Conservation (phyloP, 305 asterid genomes). For the Solanum hybrid region DNA sequence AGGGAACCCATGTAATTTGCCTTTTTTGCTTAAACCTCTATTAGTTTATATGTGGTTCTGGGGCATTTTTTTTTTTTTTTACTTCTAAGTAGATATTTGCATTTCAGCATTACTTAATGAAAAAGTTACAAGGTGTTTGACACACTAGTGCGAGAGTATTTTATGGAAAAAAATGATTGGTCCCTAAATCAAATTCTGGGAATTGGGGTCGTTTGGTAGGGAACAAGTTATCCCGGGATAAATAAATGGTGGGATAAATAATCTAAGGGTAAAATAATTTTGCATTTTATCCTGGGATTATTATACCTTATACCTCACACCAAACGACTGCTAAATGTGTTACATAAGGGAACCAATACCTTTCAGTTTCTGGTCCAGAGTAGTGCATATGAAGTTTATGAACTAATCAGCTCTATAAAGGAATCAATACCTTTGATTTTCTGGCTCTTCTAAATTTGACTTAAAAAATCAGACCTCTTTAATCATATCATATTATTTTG, state of each 20-base stretch:
- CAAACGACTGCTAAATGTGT: neutral
- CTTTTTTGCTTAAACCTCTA: neutral
- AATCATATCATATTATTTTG: neutral
- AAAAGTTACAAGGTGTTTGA: neutral
- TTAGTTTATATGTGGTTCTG: neutral
- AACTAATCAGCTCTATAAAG: neutral
- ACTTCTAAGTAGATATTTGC: neutral
- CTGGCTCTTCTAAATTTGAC: neutral
- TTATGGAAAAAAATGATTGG: neutral
- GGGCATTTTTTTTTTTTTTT: neutral
- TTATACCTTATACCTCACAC: neutral
- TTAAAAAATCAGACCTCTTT: neutral
- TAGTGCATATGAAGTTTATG: neutral
- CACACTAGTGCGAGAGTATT: neutral
- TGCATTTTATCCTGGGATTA: neutral
- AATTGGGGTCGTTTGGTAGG: neutral
- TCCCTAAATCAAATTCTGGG: neutral
- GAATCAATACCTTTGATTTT: neutral
- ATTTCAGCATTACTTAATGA: neutral
- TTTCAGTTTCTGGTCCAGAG: neutral
- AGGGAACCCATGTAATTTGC: neutral
- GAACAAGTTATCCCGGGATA: neutral
- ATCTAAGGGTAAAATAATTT: neutral
- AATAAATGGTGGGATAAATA: neutral
- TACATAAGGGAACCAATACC: neutral